Base-by-base conservation (phyloP, 805 yeast genomes). In the Tetrapisispora phaffii region DNA sequence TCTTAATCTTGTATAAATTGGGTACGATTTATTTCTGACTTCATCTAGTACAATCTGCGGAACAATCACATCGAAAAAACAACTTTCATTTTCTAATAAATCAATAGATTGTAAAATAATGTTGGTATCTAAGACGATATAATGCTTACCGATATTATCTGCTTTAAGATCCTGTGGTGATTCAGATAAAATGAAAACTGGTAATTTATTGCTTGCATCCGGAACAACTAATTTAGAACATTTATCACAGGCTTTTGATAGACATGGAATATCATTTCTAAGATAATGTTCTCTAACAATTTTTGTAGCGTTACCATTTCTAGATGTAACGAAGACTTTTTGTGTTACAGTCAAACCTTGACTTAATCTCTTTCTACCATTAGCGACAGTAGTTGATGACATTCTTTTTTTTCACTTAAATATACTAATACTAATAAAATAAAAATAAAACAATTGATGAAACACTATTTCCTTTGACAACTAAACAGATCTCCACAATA, bases 41-140 rank as follows among this genome's bases (percentile, higher is more conserved):
- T 93, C 97, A 54, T 94, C 97, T 31, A 93, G 70, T 2, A 87
- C 97, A 7, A 95, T 84, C 62, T 93, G 98, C 1, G 97, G 96
- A n/a, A 93, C 69, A 46, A 93, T 82, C 16, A 89, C 96, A 65
- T 93, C 97, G 57, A 74, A 82, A 58, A 93, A 85, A 44, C 85
- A 82, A 26, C 75, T 73, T 19, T 72, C 72, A 55, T 79, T 81
- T 63, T 93, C 99, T 45, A 93, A 67, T 47, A 93, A 68, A 63
- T 93, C 99, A 50, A 93, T 90, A 6, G 95, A 90, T 59, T 81
- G 84, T 49, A 93, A 68, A 1, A 85, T 82, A 51, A 93, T 81
- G 58, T 93, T 90, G 2, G 97, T 87, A 62, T 93, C 98, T 8
- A 89, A 62, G 0, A 93, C 77, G 8, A 83, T 70, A 57, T 93